phyloP scores from a whole-genome alignment of 1,284 basidiomycete genomes.

The Papiliotrema laurentii region DNA sequence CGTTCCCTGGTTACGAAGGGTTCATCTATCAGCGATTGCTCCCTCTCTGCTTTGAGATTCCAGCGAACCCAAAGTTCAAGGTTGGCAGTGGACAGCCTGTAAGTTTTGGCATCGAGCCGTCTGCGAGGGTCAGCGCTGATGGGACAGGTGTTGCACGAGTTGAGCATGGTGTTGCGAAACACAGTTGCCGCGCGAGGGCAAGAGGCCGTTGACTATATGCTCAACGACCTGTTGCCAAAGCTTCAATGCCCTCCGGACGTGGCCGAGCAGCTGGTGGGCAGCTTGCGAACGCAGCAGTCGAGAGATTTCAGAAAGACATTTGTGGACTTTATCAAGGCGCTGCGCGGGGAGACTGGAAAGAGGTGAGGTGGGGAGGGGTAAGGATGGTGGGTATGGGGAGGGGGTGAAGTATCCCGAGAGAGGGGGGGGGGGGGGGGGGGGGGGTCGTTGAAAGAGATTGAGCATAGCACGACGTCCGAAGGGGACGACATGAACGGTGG shows the following conservation, averaged over 20 bases:
- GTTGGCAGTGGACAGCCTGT: conserved; percentile 80
- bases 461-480: too few relatives aligned
- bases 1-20: conserved; percentile 83
- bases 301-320: conserved; percentile 88
- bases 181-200: conserved; percentile 71
- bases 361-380: not conserved
- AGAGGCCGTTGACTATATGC: conserved; percentile 80
- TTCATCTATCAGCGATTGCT: conserved; percentile 88
- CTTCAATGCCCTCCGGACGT: conserved; percentile 78
- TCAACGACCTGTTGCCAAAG: conserved; percentile 75
- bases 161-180: conserved; percentile 75
- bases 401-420: too few relatives aligned
- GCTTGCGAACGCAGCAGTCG: conserved; percentile 69
- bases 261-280: conserved; percentile 71
- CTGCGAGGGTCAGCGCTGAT: conserved; percentile 5
- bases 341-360: not conserved
- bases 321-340: conserved; percentile 60
- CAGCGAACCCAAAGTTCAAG: conserved; percentile 76
- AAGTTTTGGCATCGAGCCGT: conserved; percentile 33
- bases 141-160: conserved; percentile 79
- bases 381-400: too few relatives aligned
- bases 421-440: too few relatives aligned
- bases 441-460: too few relatives aligned
- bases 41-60: conserved; percentile 76
- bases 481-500: too few relatives aligned